Evolutionary conservation across 2,329 filamentous ascomycete genomes (phyloP).

Genomic region (Chaetothyriales sp.): DNA sequence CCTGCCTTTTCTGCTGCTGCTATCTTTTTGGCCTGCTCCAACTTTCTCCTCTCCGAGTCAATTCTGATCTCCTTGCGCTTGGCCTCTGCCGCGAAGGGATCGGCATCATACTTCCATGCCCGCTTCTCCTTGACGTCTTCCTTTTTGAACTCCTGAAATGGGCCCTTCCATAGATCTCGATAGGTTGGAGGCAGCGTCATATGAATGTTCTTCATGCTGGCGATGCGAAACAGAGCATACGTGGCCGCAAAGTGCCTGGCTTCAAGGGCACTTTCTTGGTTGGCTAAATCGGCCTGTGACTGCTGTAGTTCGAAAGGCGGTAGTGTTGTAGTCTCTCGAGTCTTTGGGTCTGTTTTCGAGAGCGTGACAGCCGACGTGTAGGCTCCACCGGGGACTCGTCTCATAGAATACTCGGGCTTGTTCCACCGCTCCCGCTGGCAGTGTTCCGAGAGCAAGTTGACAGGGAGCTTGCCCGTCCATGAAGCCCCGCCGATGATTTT

Average conservation of each 20-base stretch:
- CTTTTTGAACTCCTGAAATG: conserved; percentile 70
- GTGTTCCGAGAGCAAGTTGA: conserved; percentile 85
- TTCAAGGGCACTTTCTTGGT: conserved; percentile 69
- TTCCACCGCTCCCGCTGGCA: conserved; percentile 95
- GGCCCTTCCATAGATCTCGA: conserved; percentile 74
- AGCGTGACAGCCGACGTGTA: conserved; percentile 73
- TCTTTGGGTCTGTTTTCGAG: conserved; percentile 62
- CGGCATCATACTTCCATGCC: conserved; percentile 86
- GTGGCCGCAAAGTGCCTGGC: conserved; percentile 87
- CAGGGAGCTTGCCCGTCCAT: conserved; percentile 93
- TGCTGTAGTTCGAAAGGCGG: conserved; percentile 72
- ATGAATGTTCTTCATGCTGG: conserved; percentile 90
- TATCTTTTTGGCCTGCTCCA: conserved; percentile 48
- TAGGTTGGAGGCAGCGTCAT: conserved; percentile 88
- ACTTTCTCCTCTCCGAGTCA: conserved; percentile 63
- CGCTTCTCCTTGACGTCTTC: conserved; percentile 63
- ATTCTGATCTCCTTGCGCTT: conserved; percentile 68
- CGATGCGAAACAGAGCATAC: conserved; percentile 80
- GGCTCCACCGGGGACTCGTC: conserved; percentile 36
- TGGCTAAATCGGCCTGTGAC: conserved; percentile 60
- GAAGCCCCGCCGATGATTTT: conserved; percentile 87
- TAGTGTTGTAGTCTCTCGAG: conserved; percentile 58
- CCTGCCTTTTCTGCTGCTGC: conserved; percentile 41
- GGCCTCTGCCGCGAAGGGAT: conserved; percentile 68
- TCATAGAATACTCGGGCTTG: conserved; percentile 79